These are phyloP conservation scores for Neolecta irregularis DNA, from an alignment of 1,139 yeast genomes.

Conservation along the genomic window DNA sequence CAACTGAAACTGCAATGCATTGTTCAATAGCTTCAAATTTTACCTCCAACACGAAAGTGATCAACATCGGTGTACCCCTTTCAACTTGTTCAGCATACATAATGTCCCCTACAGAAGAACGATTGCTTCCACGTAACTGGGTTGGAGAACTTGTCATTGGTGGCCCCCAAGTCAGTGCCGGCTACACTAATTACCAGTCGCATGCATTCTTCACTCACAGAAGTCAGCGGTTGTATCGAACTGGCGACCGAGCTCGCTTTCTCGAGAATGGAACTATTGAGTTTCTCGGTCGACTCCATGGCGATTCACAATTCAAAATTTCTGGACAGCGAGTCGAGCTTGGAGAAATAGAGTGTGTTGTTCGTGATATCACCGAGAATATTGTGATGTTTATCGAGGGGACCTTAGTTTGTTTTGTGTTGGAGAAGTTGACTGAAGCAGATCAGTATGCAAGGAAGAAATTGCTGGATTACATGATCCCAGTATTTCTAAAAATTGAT, in stretches of 20 bases:
- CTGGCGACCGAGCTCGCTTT: conserved; percentile 20
- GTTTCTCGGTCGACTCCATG: conserved; percentile 15
- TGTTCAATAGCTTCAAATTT: conserved; percentile 15
- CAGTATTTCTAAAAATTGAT: conserved; percentile 7
- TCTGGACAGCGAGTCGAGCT: conserved; percentile 22
- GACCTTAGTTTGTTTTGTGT: conserved; percentile 14
- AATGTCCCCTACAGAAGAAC: conserved; percentile 8
- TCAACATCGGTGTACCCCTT: conserved; percentile 17
- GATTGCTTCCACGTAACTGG: conserved; percentile 17
- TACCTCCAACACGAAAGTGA: conserved; percentile 5
- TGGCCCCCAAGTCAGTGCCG: conserved; percentile 20
- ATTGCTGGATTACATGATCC: conserved; percentile 13
- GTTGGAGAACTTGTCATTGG: conserved; percentile 19
- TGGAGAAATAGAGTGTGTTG: conserved; percentile 19
- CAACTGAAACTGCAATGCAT: conserved; percentile 20
- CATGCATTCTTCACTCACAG: conserved; percentile 13
- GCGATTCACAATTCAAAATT: conserved; percentile 21
- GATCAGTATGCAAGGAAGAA: conserved; percentile 3
- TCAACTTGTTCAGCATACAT: conserved; percentile 13
- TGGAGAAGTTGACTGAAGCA: conserved; percentile 4
- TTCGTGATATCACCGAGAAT: conserved; percentile 7
- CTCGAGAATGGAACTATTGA: conserved; percentile 9
- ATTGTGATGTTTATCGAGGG: conserved; percentile 9
- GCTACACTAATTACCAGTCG: conserved; percentile 18
- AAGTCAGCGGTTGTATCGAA: conserved; percentile 16